Evolutionary conservation across 2,329 filamentous ascomycete species (phyloP).

Genomic region (Paraphaeosphaeria sporulosa): DNA sequence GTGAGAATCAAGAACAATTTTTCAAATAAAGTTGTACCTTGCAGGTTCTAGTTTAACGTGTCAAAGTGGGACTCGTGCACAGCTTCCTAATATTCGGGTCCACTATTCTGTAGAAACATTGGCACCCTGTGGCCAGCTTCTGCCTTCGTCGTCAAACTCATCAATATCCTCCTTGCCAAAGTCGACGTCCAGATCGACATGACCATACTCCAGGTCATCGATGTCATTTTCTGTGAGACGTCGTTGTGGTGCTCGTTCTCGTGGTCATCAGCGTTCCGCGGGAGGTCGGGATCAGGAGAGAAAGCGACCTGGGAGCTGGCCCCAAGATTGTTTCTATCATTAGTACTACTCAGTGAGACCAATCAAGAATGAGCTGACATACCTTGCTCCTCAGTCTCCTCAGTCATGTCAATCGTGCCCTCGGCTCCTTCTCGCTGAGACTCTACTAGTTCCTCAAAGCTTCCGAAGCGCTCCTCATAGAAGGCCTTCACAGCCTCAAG

Average conservation of each 20-base stretch:
- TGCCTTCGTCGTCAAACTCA: background rate
- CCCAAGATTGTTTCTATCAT: background rate
- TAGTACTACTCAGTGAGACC: background rate
- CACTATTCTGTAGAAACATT: too few species aligned
- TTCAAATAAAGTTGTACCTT: too few species aligned
- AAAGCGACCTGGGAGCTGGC: background rate
- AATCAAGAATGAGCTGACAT: too few species aligned
- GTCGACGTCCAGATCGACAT: background rate
- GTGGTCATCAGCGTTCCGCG: background rate
- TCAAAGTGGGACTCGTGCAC: too few species aligned
- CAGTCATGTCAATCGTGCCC: background rate
- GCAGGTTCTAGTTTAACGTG: too few species aligned
- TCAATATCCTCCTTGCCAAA: background rate
- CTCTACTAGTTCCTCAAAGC: background rate
- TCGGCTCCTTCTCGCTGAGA: background rate
- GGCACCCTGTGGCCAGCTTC: too few species aligned
- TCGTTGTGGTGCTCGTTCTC: background rate
- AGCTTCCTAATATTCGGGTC: too few species aligned
- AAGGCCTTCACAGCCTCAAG: background rate
- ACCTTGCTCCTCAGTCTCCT: background rate
- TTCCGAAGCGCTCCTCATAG: background rate
- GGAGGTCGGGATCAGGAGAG: background rate
- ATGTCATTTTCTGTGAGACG: too few species aligned
- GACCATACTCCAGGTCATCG: background rate
- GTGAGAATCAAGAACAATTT: too few species aligned